Percentiles rank a stretch among this genome's conserved stretches.
Conservation (phyloP, 768 basidiomycete genomes). For the Leccinum rimulosum region DNA sequence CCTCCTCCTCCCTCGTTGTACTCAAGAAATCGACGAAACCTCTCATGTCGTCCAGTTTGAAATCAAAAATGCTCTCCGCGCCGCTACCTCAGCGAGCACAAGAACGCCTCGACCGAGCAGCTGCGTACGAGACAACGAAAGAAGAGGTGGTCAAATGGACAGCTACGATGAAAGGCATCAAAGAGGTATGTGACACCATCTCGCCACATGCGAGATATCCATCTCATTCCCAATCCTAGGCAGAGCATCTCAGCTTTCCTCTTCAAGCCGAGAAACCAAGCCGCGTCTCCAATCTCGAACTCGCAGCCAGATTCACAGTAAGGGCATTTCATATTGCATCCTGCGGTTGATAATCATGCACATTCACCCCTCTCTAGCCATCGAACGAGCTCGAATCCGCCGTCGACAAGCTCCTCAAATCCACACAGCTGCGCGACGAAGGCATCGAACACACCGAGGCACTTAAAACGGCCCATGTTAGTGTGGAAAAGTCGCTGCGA, state of each 20-base stretch:
- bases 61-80: conserved; percentile 65
- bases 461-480: conserved; percentile 53
- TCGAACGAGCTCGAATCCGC: conserved; percentile 82
- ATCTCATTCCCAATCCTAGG: conserved; percentile 40
- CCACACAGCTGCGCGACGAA: conserved; percentile 79
- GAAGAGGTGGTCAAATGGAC: conserved; percentile 93
- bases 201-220: not conserved
- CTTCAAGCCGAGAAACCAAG: conserved; percentile 60
- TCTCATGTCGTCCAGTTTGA: conserved; percentile 52
- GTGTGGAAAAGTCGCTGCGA: conserved; percentile 78
- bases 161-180: conserved; percentile 86
- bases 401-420: conserved; percentile 75
- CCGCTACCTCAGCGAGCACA: conserved; percentile 86
- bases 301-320: conserved; percentile 85
- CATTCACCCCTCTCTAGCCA: conserved; percentile 46
- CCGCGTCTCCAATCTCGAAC: conserved; percentile 67
- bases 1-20: conserved; percentile 53
- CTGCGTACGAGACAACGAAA: conserved; percentile 92
- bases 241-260: conserved; percentile 85
- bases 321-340: conserved; percentile 4
- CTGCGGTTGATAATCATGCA: not conserved
- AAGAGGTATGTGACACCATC: conserved; percentile 53
- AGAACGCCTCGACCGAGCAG: conserved; percentile 88
- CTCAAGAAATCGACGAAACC: conserved; percentile 70
- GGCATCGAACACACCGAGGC: conserved; percentile 51